Evolutionary conservation across 176 grass and related monocot species (phyloP), one percentile per base, ranked within the genome.

Genomic region (Carex scoparia): DNA sequence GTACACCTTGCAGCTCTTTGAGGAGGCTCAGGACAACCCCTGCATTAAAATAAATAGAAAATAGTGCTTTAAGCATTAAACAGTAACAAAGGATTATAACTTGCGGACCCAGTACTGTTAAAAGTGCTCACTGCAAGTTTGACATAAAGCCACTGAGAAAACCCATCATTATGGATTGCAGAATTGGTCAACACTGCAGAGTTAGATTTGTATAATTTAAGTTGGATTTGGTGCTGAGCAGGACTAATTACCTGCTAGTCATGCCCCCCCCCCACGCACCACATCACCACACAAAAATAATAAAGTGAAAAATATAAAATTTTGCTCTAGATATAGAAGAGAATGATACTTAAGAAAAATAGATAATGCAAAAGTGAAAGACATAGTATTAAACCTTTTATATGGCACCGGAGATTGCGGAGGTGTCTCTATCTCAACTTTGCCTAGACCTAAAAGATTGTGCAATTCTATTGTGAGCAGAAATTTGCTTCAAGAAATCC

Each of bases 1-100:
- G 19, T 68, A 83, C 60, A 35, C 44, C 62, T 83, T 32, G 61
- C 64, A 32, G 61, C 44, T 54, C 42, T 65, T 83, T 27, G 81
- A 83, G 81, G 81, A 53, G 81, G 81, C 42, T 83, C 81, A 51
- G 81, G 81, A 68, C 30, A 83, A 51, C 40, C 15, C 63, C 81
- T 83, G 19, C 51, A 35, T 57, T 32, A 35, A 14, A 78, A 78
- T 78, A 78, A 78, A 78, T 13, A 32, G 4, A 56, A 78, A 69
- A 69, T 0, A 40, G 35, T 38, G 1, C 40, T 14, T 40, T 18
- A 69, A 38, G 12, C 10, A 68, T 68, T 37, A 64, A 19, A 61
- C 12, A 15, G 64, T 67, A 35, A 76, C 28, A 33, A 16, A 23
- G 1, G 28, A 78, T 78, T 56, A 56, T 57, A 32, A 57, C 28